Conservation (phyloP, 768 basidiomycete genomes). For the Xanthoconium stramineum region DNA sequence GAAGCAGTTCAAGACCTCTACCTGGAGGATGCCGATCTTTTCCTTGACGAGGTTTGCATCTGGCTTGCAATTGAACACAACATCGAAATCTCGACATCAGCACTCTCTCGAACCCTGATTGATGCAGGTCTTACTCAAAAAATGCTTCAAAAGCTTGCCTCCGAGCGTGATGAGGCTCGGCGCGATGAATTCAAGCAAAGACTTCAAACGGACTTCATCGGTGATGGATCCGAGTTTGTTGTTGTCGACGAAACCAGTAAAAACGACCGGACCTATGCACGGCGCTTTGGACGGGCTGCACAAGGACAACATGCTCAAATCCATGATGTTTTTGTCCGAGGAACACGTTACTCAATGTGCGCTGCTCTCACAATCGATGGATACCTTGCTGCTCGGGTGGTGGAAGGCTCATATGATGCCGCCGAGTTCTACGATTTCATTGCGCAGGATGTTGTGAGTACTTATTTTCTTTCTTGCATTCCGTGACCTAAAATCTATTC, state of each 20-base stretch:
- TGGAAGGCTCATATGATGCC: neutral
- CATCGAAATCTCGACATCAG: too few species aligned
- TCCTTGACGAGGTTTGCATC: too few species aligned
- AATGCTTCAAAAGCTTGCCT: neutral
- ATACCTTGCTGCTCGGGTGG: neutral
- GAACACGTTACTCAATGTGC: neutral
- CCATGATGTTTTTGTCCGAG: neutral
- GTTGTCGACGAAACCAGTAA: neutral
- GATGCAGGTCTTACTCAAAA: neutral
- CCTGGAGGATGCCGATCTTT: too few species aligned
- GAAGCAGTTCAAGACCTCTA: too few species aligned
- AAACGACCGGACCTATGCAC: neutral
- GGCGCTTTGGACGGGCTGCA: neutral
- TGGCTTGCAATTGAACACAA: too few species aligned
- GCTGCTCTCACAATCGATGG: neutral
- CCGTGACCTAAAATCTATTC: too few species aligned
- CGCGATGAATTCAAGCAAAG: neutral
- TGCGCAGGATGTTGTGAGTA: neutral
- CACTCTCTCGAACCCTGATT: too few species aligned
- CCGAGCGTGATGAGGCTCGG: neutral
- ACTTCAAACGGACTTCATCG: neutral
- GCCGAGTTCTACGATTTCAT: neutral
- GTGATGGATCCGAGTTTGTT: neutral
- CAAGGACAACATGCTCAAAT: neutral
- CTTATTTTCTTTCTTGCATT: too few species aligned